Evolutionary conservation across 371 early-diverging fungal species (phyloP).

Genomic region (Mucor mucedo): DNA sequence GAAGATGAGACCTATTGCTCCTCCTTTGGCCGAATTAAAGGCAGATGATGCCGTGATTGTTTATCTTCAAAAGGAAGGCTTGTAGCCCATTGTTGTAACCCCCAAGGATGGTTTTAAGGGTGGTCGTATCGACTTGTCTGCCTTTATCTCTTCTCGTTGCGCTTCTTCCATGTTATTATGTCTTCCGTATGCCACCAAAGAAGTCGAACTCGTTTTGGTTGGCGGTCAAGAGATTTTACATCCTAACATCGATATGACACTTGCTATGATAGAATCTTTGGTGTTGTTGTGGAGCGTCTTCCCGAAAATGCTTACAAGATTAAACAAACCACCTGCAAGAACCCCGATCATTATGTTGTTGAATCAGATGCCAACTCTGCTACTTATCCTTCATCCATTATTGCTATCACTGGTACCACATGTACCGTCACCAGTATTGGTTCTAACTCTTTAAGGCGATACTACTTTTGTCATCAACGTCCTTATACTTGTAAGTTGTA

Average conservation of each 20-base stretch:
- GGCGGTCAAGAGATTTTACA: conserved; percentile 97
- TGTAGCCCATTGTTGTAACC: conserved; percentile 83
- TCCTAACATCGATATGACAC: conserved; percentile 98
- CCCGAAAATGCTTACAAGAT: conserved; percentile 84
- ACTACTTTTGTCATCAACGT: conserved; percentile 93
- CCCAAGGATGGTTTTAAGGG: conserved; percentile 84
- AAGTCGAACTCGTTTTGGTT: conserved; percentile 82
- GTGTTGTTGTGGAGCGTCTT: conserved; percentile 78
- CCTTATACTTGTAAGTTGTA: conserved; percentile 90
- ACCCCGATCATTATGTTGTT: conserved; percentile 84
- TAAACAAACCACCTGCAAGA: conserved; percentile 76
- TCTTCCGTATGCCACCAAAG: conserved; percentile 88
- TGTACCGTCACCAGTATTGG: conserved; percentile 94
- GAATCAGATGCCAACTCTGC: conserved; percentile 98
- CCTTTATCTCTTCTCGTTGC: conserved; percentile 95
- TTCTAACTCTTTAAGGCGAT: conserved; percentile 86
- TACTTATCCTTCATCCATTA: conserved; percentile 95
- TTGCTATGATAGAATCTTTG: conserved; percentile 97
- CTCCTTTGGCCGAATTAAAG: conserved; percentile 84
- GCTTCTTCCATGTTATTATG: conserved; percentile 95
- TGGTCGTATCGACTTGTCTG: conserved; percentile 88
- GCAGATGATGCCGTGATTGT: conserved; percentile 80
- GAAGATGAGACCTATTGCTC: conserved; percentile 95
- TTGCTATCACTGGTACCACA: conserved; percentile 92
- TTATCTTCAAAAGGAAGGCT: conserved; percentile 83